Evolutionary conservation across 129 eudicot species (phyloP).

Genomic region (Helianthus tuberosus): DNA sequence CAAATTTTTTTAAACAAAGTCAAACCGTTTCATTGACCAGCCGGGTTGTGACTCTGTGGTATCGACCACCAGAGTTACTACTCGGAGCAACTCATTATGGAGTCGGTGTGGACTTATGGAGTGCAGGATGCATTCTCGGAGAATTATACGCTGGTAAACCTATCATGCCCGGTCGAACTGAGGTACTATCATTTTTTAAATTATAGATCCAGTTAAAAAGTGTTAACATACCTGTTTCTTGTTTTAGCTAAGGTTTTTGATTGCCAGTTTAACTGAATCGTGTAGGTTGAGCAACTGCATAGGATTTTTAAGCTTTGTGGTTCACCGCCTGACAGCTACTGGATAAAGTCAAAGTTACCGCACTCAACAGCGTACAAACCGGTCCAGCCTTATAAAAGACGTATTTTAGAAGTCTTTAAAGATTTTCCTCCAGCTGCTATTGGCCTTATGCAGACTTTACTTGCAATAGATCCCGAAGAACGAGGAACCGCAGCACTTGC

Average conservation of each 20-base stretch:
- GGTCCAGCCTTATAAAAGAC: slow-evolving; percentile 61
- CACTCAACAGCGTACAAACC: slow-evolving; percentile 76
- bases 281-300: slow-evolving; percentile 90
- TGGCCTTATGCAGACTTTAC: slow-evolving; percentile 70
- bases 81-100: slow-evolving; percentile 83
- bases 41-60: slow-evolving; percentile 94
- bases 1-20: slow-evolving; percentile 55
- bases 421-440: slow-evolving; percentile 72
- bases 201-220: background rate
- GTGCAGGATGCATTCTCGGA: slow-evolving; percentile 87
- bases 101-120: slow-evolving; percentile 85
- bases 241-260: background rate
- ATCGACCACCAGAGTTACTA: slow-evolving; percentile 87
- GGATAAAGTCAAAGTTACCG: slow-evolving; percentile 73
- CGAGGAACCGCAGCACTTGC: slow-evolving; percentile 79
- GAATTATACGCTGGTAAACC: slow-evolving; percentile 88
- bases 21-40: slow-evolving; percentile 62
- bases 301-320: slow-evolving; percentile 95
- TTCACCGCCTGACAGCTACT: slow-evolving; percentile 85
- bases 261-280: background rate
- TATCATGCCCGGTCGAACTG: slow-evolving; percentile 94
- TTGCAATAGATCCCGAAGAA: slow-evolving; percentile 68
- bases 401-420: slow-evolving; percentile 65
- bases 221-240: background rate
- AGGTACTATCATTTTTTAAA: slow-evolving; percentile 33